Evolutionary conservation across 805 yeast species (phyloP).

Genomic region (Saturnispora ahearnii): DNA sequence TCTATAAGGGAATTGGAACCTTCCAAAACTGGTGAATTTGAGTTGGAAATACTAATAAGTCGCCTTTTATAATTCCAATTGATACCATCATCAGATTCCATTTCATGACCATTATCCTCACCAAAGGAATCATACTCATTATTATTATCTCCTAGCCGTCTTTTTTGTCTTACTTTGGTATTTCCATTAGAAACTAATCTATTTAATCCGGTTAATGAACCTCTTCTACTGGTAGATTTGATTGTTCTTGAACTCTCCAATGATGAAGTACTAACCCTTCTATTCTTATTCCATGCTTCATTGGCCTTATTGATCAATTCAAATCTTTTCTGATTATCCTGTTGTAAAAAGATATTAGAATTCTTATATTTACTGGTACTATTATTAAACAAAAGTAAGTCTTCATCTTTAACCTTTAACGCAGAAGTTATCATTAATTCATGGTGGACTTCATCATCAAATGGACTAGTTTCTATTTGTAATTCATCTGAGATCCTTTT

Average conservation of each 20-base stretch:
- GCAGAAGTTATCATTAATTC: conserved; percentile 28
- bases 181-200: background rate
- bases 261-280: conserved; percentile 14
- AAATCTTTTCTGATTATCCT: conserved; percentile 23
- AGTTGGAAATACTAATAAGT: conserved; percentile 8
- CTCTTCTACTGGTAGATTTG: conserved; percentile 8
- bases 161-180: conserved; percentile 1
- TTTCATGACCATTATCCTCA: background rate
- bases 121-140: background rate
- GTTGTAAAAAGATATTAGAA: conserved; percentile 3
- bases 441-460: conserved; percentile 29
- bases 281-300: conserved; percentile 28
- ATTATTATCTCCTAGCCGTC: background rate
- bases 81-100: conserved; percentile 7
- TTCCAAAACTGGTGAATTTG: conserved; percentile 13
- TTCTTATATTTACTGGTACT: conserved; percentile 2
- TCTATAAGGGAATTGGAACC: conserved; percentile 7
- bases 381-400: background rate
- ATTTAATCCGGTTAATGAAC: background rate
- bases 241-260: conserved; percentile 8
- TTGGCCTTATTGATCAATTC: conserved; percentile 30
- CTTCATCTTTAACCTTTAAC: conserved; percentile 18
- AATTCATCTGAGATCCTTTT: conserved; percentile 28
- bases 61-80: conserved; percentile 10
- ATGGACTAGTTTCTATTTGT: conserved; percentile 27